Base-by-base conservation (phyloP, 345 rosid species). In the Gossypium australe region DNA sequence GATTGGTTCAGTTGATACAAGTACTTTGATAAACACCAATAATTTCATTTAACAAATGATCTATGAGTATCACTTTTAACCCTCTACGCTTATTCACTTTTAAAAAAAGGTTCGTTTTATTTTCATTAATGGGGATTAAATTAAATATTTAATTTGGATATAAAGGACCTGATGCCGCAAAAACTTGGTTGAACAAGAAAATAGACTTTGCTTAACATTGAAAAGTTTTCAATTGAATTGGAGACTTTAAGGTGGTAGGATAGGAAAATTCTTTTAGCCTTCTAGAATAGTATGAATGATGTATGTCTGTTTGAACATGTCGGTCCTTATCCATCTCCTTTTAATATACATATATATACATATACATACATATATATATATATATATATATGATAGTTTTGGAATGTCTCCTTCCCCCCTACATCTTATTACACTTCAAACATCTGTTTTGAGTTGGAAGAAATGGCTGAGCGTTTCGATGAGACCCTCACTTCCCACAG, bases 391-490 rank as follows among this genome's bases (percentile, higher is more conserved):
- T 20, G 55, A n/a, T 52, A 16, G 25, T 47, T 24, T 34, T 9
- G 27, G 67, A 80, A 22, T 56, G 11, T 64, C 34, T 12, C 17
- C 17, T 44, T n/a, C 70, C 14, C 45, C 41, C 7, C 41, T 72
- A 9, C 7, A 18, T 17, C 18, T 48, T 61, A 1, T 61, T 29
- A 53, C 10, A 70, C 43, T 71, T 17, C 41, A 34, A 34, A 16
- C 1, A 59, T 49, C 63, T 44, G 24, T 78, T 52, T 52, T 13
- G 44, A 38, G 5, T 41, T 64, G 20, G 59, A 41, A 74, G 77
- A 85, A 78, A 89, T 89, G 94, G 83, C 88, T 12, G 86, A 83
- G 9, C 94, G 89, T 47, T 72, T 89, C 81, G 94, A 89, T 29
- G 87, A 82, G 58, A 89, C 91, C 8, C 91, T 89, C 20, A 49